These are phyloP conservation scores for Paecilomyces dactylethromorphus DNA, from an alignment of 2,329 filamentous ascomycete species.

Conservation along the genomic window DNA sequence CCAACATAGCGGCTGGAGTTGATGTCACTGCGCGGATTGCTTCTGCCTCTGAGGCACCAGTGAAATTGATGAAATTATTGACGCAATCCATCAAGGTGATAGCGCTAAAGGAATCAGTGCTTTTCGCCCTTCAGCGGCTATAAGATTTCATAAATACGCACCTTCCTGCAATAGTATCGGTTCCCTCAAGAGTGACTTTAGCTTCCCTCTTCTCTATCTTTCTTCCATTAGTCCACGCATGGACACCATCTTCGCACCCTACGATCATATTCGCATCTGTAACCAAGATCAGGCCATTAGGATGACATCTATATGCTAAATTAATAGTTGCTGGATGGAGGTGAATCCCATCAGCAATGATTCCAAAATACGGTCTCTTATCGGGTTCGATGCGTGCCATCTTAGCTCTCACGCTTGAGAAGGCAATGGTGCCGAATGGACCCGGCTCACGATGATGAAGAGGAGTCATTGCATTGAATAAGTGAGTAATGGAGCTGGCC, in stretches of 20 bases:
- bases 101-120: conserved; percentile 9
- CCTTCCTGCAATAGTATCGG: conserved; percentile 23
- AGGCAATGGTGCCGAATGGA: conserved; percentile 5
- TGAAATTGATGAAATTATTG: conserved; percentile 73
- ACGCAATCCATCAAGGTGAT: conserved; percentile 70
- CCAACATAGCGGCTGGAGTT: conserved; percentile 72
- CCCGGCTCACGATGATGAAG: conserved; percentile 10
- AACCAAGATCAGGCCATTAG: conserved; percentile 8
- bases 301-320: conserved; percentile 6
- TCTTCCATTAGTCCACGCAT: conserved; percentile 8
- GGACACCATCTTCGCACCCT: conserved; percentile 9
- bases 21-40: conserved; percentile 67
- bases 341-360: conserved; percentile 11
- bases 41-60: conserved; percentile 59
- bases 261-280: conserved; percentile 12
- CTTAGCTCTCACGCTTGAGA: not conserved
- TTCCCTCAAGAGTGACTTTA: conserved; percentile 6
- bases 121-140: not conserved
- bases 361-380: conserved; percentile 9
- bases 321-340: conserved; percentile 9
- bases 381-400: conserved; percentile 10
- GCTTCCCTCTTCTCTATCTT: conserved; percentile 7
- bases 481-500: conserved; percentile 8
- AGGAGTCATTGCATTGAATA: conserved; percentile 10
- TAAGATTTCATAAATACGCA: conserved; percentile 30